Evolutionary conservation across 345 rosid species (phyloP).

Genomic region (Isatis tinctoria): DNA sequence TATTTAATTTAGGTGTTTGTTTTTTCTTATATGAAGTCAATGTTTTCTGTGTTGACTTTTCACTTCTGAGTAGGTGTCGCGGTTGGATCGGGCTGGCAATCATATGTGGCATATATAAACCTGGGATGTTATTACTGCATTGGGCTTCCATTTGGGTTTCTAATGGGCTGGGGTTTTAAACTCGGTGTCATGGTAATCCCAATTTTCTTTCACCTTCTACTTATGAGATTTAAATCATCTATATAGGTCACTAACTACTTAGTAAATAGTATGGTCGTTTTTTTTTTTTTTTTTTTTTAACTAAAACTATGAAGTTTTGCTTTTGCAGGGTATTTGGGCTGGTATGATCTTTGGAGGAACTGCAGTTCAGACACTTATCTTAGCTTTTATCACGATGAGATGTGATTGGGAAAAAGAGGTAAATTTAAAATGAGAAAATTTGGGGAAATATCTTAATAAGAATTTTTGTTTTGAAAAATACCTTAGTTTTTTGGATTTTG

Average conservation of each 20-base stretch:
- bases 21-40: neutral
- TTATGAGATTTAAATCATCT: no score
- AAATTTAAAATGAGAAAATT: neutral
- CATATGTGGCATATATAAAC: constrained; percentile 82
- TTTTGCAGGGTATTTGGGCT: constrained; percentile 75
- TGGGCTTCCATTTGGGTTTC: constrained; percentile 73
- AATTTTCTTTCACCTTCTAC: no score
- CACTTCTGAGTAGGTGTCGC: constrained; percentile 59
- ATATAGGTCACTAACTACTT: neutral
- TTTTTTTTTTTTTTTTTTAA: neutral
- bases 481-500: no score
- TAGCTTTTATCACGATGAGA: constrained; percentile 45
- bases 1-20: neutral
- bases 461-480: no score
- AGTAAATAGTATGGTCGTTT: no score
- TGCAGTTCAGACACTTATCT: constrained; percentile 56
- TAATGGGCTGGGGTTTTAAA: constrained; percentile 85
- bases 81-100: constrained; percentile 97
- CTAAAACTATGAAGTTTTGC: neutral
- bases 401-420: constrained; percentile 91
- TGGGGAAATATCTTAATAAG: no score
- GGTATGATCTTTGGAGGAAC: constrained; percentile 95
- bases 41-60: neutral
- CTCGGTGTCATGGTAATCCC: constrained; percentile 71
- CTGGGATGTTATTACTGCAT: constrained; percentile 75